Percentiles rank a stretch among this genome's conserved stretches.
Evolutionary conservation across 768 basidiomycete species (phyloP).

Genomic region (Nidula microcarpa): DNA sequence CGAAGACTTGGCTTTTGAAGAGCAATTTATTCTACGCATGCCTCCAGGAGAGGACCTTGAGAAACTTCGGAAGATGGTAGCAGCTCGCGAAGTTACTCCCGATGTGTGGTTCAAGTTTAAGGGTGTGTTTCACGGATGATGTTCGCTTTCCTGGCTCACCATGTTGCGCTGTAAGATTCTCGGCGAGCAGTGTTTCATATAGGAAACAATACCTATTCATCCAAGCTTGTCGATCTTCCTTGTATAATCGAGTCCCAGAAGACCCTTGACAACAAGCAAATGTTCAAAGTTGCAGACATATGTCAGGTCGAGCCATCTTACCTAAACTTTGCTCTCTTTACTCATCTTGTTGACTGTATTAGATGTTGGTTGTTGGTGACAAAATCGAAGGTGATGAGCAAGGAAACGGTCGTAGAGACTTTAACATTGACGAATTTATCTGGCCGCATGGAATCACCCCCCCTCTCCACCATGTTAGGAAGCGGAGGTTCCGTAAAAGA

Average conservation of each 20-base stretch:
- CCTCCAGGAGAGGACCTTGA: constrained; percentile 83
- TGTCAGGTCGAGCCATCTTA: constrained; percentile 65
- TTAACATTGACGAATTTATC: constrained; percentile 93
- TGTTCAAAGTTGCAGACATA: constrained; percentile 99
- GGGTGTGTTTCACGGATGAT: constrained; percentile 43
- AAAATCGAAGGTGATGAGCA: constrained; percentile 70
- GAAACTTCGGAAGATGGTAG: constrained; percentile 76
- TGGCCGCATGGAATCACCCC: constrained; percentile 97
- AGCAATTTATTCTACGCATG: constrained; percentile 92
- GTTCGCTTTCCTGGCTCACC: constrained; percentile 4
- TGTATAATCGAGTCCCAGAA: constrained; percentile 94
- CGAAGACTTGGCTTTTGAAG: constrained; percentile 93
- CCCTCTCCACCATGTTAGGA: constrained; percentile 85
- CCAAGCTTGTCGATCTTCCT: constrained; percentile 95
- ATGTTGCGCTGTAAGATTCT: constrained; percentile 57
- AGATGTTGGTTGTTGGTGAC: constrained; percentile 93
- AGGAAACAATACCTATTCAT: constrained; percentile 73
- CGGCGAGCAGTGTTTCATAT: constrained; percentile 88
- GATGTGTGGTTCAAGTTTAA: constrained; percentile 99
- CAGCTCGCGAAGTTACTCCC: constrained; percentile 69
- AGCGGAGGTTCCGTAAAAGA: constrained; percentile 88
- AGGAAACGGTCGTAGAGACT: constrained; percentile 55
- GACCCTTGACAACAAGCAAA: constrained; percentile 92
- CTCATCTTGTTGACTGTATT: constrained; percentile 10
- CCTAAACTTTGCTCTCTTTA: constrained; percentile 3